A percentile compares a stretch with the other conserved stretches of the same genome.
Evolutionary conservation across 352 stramenopile species (phyloP).

Genomic region (Plasmopara muralis): DNA sequence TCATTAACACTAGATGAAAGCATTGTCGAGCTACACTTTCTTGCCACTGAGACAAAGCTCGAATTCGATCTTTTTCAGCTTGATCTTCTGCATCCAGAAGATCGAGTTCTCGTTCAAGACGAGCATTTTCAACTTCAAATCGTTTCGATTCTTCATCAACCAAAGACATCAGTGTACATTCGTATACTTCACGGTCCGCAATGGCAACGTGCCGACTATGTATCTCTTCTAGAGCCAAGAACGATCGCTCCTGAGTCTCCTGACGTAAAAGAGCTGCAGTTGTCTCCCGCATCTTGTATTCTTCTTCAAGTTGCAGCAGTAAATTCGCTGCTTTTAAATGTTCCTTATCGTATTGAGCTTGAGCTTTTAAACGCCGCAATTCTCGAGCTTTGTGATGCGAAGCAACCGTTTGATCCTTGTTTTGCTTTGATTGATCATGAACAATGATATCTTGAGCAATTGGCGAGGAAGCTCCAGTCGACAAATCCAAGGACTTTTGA

Average conservation of each 20-base stretch:
- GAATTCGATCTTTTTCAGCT: slow-evolving; percentile 14
- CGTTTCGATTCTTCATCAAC: slow-evolving; percentile 18
- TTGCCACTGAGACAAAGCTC: slow-evolving; percentile 12
- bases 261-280: slow-evolving; percentile 2
- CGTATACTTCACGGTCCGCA: slow-evolving; percentile 9
- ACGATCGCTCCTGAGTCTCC: slow-evolving; percentile 13
- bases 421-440: slow-evolving; percentile 1
- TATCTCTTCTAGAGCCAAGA: slow-evolving; percentile 17
- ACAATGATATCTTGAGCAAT: background rate
- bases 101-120: slow-evolving; percentile 4
- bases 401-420: slow-evolving; percentile 9
- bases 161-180: slow-evolving; percentile 4
- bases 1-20: slow-evolving; percentile 21
- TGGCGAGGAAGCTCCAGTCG: background rate
- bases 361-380: slow-evolving; percentile 10
- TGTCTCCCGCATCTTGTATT: slow-evolving; percentile 17
- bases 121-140: slow-evolving; percentile 2
- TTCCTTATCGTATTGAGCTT: slow-evolving; percentile 12
- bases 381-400: slow-evolving; percentile 19
- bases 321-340: slow-evolving; percentile 8
- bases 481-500: background rate
- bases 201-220: slow-evolving; percentile 4
- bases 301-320: slow-evolving; percentile 16
- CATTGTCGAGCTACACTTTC: slow-evolving; percentile 1
- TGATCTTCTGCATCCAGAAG: slow-evolving; percentile 21